Base-by-base conservation (phyloP, 2,329 filamentous ascomycete species). In the Xylaria sp. region DNA sequence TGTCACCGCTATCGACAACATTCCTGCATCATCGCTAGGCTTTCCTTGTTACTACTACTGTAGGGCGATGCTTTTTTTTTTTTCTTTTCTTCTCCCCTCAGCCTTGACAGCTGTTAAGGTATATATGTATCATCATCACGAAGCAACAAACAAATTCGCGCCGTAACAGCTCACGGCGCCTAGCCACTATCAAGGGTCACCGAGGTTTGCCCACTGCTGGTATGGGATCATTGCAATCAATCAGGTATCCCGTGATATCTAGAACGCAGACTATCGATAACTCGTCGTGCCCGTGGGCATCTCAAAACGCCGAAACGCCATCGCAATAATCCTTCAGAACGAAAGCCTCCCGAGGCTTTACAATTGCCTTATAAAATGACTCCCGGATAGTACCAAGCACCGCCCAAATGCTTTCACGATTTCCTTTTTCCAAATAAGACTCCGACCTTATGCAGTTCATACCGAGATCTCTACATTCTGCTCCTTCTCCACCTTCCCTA, bases 401-500 rank as follows among this genome's bases (percentile, higher is more conserved):
- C 29, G 29, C 29, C 11, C 29, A 13, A 34, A 34, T 34, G 29
- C 29, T 34, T 18, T 16, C 6, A 16, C 17, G 11, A 8, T 20
- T 49, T n/a, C 13, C 39, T 8, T 4, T 16, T 18, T 38, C 34
- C 21, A 43, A 26, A 24, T 20, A 39, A 17, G 29, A 22, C 2
- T 4, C 6, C 22, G 19, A 26, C 20, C n/a, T 26, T 24, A 44
- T 43, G 17, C 44, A 8, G 19, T 26, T 26, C 29, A 38, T 42
- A 26, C 21, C 17, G 20, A 46, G 11, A 19, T 29, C 37, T 48
- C 50, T 2, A 20, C 29, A 8, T 60, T 44, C 29, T 57, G 58
- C 38, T 51, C 55, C 19, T 56, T 44, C 39, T 56, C 44, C 2
- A 63, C 61, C 44, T 62, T 62, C 43, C 64, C 48, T 7, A 64